Evolutionary conservation across 139 green algal genomes (phyloP).

Genomic region (Tetraselmis chui): DNA sequence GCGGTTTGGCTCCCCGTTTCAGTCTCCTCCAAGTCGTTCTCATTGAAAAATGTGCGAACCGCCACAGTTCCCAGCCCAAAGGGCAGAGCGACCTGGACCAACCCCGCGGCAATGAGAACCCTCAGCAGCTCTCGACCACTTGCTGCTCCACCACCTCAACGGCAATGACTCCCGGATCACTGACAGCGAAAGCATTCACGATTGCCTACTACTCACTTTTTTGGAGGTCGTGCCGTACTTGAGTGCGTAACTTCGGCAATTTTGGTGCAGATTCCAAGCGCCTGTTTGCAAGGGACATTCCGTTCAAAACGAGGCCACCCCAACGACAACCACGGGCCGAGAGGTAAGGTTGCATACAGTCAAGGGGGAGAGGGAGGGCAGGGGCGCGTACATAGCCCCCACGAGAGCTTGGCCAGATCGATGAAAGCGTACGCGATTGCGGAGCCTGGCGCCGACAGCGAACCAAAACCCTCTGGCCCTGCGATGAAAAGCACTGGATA

Average conservation of each 20-base stretch:
- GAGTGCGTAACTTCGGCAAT: not conserved
- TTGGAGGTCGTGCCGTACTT: not conserved
- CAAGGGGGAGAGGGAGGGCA: no score
- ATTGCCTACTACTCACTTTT: no score
- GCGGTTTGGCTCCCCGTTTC: not conserved
- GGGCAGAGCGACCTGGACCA: not conserved
- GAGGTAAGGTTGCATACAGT: no score
- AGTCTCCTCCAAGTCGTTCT: not conserved
- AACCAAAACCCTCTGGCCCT: not conserved
- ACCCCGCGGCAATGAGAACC: no score
- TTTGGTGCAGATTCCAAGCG: not conserved
- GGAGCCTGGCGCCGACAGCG: not conserved
- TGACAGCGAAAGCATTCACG: no score
- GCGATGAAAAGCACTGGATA: not conserved
- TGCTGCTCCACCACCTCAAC: no score
- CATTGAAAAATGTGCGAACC: not conserved
- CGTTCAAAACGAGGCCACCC: no score
- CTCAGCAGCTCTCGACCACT: no score
- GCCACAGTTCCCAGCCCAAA: not conserved
- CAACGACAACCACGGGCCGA: no score
- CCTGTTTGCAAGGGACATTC: no score
- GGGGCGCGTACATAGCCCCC: not conserved
- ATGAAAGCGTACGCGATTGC: not conserved
- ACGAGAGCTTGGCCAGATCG: not conserved
- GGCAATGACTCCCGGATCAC: no score